Percentiles rank a stretch among this genome's conserved stretches.
Evolutionary conservation across 2,329 filamentous ascomycete species (phyloP).

Genomic region (Aureobasidium sp.): DNA sequence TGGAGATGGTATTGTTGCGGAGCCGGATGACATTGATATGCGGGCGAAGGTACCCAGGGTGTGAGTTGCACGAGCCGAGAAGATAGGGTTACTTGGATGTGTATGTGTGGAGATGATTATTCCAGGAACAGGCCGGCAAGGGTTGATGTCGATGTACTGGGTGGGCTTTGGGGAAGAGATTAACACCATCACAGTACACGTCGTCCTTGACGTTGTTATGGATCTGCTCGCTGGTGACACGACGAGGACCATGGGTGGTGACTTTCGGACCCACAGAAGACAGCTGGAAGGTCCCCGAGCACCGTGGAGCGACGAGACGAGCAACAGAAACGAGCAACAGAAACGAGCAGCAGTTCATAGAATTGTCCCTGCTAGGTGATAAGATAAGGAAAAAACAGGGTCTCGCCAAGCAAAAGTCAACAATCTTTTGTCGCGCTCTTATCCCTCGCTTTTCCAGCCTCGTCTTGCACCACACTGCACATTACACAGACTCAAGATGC

Average conservation of each 20-base stretch:
- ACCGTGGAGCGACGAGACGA: too few species aligned
- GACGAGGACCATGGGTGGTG: conserved; percentile 24
- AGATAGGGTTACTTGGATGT: neutral
- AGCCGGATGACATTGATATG: conserved; percentile 32
- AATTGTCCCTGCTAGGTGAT: too few species aligned
- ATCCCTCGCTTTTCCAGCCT: neutral
- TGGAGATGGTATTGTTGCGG: conserved; percentile 38
- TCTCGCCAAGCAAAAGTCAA: conserved; percentile 6
- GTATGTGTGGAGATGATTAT: neutral
- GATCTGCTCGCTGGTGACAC: conserved; percentile 32
- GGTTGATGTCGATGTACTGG: conserved; percentile 35
- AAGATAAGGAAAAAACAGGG: conserved; percentile 5
- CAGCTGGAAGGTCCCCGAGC: too few species aligned
- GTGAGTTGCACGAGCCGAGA: conserved; percentile 29
- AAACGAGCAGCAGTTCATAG: too few species aligned
- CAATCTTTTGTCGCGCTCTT: neutral
- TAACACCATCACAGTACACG: conserved; percentile 29
- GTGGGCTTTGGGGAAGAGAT: conserved; percentile 36
- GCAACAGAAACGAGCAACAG: too few species aligned
- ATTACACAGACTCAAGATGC: conserved; percentile 27
- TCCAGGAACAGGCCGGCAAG: conserved; percentile 29
- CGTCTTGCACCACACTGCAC: neutral
- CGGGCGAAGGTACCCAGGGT: conserved; percentile 32
- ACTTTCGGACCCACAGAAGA: conserved; percentile 24
- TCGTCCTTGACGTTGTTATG: conserved; percentile 35